Percentiles rank a stretch among this genome's conserved stretches.
These are phyloP conservation scores for Austroboletus niveus DNA, from an alignment of 1,284 basidiomycete species.

Conservation along the genomic window DNA sequence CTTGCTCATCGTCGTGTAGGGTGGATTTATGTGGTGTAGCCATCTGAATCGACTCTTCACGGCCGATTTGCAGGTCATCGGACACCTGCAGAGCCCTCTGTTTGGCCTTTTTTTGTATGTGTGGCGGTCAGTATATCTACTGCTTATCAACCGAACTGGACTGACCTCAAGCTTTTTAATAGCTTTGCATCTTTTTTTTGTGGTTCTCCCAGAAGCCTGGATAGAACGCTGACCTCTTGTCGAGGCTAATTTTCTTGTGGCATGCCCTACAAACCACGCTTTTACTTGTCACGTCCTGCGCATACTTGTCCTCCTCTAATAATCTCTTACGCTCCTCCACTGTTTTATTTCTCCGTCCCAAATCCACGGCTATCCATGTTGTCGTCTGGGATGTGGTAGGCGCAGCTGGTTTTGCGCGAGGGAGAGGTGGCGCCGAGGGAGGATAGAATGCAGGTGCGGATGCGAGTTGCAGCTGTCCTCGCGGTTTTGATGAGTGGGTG, in stretches of 20 bases:
- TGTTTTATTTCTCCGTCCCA: conserved; percentile 10
- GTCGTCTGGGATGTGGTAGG: background rate
- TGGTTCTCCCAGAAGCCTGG: conserved; percentile 32
- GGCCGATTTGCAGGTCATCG: no score
- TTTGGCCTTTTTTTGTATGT: no score
- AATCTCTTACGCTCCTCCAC: no score
- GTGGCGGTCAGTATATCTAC: no score
- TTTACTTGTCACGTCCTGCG: no score
- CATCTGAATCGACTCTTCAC: no score
- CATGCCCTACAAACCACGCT: conserved; percentile 20
- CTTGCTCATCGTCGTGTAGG: background rate
- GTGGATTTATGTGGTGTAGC: no score
- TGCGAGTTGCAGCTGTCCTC: background rate
- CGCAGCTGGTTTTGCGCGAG: background rate
- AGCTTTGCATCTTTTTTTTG: background rate
- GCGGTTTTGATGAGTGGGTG: conserved; percentile 5
- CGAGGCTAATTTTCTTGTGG: conserved; percentile 30
- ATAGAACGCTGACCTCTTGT: conserved; percentile 34
- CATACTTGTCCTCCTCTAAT: no score
- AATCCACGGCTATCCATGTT: conserved; percentile 18
- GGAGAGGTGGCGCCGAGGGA: conserved; percentile 11
- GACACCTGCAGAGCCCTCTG: no score
- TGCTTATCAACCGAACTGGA: no score
- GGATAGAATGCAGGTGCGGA: conserved; percentile 5
- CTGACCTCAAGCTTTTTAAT: no score